These are phyloP conservation scores for Trichoderma orchidacearum DNA, from an alignment of 495 filamentous ascomycete genomes.

Conservation along the genomic window DNA sequence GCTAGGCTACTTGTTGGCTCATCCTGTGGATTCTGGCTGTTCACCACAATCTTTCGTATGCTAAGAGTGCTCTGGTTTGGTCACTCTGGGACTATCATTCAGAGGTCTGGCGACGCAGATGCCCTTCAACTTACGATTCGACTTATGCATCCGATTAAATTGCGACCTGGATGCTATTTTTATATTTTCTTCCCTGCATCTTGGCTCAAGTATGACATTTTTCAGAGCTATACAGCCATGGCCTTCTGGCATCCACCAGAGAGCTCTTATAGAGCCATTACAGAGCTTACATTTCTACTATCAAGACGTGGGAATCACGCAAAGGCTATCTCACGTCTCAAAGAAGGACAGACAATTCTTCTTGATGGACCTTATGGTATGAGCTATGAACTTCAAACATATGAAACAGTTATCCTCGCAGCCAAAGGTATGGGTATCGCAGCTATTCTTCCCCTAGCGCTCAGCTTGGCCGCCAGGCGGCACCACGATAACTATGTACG, in stretches of 20 bases:
- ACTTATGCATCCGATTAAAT: background rate
- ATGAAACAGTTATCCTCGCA: background rate
- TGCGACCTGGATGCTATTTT: background rate
- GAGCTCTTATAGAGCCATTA: background rate
- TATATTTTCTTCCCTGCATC: background rate
- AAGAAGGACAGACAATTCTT: background rate
- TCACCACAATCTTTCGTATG: background rate
- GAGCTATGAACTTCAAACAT: background rate
- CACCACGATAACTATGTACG: background rate
- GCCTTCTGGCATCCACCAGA: background rate
- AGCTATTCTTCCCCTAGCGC: background rate
- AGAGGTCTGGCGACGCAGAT: background rate
- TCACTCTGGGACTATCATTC: background rate
- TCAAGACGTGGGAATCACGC: background rate
- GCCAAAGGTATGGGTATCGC: background rate
- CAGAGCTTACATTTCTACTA: background rate
- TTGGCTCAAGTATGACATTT: background rate
- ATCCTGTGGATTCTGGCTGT: background rate
- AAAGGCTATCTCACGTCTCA: background rate
- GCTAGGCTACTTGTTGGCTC: background rate
- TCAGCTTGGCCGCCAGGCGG: background rate
- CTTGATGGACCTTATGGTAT: background rate
- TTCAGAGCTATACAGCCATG: background rate
- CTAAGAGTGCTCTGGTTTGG: background rate
- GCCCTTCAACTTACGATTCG: background rate